A percentile compares a stretch with the other conserved stretches of the same genome.
phyloP scores from a whole-genome alignment of 1,284 basidiomycete species.

The Moesziomyces parantarcticus region DNA sequence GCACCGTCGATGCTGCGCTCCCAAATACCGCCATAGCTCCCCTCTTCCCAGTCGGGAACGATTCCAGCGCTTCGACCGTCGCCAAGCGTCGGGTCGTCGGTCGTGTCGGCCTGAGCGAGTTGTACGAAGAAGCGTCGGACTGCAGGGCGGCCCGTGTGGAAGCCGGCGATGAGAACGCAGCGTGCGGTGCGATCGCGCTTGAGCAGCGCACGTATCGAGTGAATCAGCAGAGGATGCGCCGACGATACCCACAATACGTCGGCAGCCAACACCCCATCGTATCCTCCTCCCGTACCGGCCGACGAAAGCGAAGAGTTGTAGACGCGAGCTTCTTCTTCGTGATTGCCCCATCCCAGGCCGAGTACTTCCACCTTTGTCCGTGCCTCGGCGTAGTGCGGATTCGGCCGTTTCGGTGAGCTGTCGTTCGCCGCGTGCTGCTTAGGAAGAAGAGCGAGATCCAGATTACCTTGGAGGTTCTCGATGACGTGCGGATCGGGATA shows the following conservation, averaged over 20 bases:
- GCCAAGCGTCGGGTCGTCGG: constrained; percentile 7
- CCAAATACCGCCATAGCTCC: constrained; percentile 45
- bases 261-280: constrained; percentile 56
- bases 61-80: constrained; percentile 21
- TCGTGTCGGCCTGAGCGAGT: constrained; percentile 16
- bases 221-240: constrained; percentile 53
- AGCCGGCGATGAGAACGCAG: constrained; percentile 57
- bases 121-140: constrained; percentile 53
- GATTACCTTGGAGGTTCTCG: constrained; percentile 26
- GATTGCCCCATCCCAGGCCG: constrained; percentile 43
- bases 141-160: constrained; percentile 62
- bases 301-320: background rate
- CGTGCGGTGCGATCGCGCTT: constrained; percentile 29
- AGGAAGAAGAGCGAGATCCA: constrained; percentile 25
- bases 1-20: constrained; percentile 50
- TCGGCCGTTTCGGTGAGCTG: background rate
- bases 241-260: constrained; percentile 65
- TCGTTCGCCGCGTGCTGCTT: background rate
- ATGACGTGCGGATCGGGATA: constrained; percentile 49
- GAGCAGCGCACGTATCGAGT: constrained; percentile 53
- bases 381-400: constrained; percentile 15
- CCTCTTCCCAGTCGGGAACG: constrained; percentile 46
- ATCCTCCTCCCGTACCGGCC: constrained; percentile 7
- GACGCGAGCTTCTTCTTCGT: constrained; percentile 13
- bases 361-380: constrained; percentile 19